These are phyloP conservation scores for Chaetomidium leptoderma DNA, from an alignment of 495 filamentous ascomycete species.

Conservation along the genomic window DNA sequence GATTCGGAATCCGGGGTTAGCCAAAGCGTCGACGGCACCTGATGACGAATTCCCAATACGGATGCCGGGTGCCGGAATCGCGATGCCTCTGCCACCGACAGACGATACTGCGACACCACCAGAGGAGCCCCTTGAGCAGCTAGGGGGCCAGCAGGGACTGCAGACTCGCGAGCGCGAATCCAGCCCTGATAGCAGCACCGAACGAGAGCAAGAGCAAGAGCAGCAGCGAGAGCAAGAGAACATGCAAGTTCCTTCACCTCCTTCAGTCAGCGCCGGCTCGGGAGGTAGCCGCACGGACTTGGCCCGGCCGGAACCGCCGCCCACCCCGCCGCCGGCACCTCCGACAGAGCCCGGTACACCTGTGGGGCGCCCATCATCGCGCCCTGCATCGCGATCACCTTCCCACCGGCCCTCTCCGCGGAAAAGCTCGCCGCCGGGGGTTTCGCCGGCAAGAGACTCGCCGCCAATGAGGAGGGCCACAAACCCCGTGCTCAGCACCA, in stretches of 20 bases:
- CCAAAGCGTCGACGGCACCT: constrained; percentile 25
- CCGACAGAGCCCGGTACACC: constrained; percentile 16
- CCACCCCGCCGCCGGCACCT: constrained; percentile 24
- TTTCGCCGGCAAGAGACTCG: constrained; percentile 20
- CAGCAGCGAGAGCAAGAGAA: neutral
- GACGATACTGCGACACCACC: constrained; percentile 22
- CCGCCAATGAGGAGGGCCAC: constrained; percentile 30
- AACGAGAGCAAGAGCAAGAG: constrained; percentile 1
- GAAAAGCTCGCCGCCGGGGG: constrained; percentile 18
- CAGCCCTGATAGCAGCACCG: neutral
- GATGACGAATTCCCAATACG: constrained; percentile 44
- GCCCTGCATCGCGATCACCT: constrained; percentile 26
- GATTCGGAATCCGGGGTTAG: constrained; percentile 38
- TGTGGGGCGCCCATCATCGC: constrained; percentile 18
- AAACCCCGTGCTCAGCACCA: constrained; percentile 32
- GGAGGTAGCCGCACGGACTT: constrained; percentile 18
- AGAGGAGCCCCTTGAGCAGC: constrained; percentile 20
- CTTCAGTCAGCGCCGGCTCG: constrained; percentile 9
- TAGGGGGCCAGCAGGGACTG: neutral
- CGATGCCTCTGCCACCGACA: constrained; percentile 26
- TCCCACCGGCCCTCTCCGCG: constrained; percentile 20
- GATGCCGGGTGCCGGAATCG: constrained; percentile 36
- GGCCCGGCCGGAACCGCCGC: constrained; percentile 21
- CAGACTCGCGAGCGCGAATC: neutral
- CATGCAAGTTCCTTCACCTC: neutral